phyloP scores from a whole-genome alignment of 1,284 basidiomycete species.

The Exobasidium cylindrosporum region DNA sequence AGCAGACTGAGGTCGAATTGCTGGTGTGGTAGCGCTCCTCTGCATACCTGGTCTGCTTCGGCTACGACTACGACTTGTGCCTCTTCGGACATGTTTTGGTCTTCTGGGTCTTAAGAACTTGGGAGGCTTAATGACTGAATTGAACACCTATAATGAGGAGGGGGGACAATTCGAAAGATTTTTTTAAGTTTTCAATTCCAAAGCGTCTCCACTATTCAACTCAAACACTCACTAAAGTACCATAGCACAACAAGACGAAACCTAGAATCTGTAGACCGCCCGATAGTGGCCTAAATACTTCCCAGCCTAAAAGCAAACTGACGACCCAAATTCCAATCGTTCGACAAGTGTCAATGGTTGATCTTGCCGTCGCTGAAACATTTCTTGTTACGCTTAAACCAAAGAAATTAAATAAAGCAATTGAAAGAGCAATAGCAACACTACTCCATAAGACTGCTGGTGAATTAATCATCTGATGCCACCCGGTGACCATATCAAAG shows the following conservation, averaged over 20 bases:
- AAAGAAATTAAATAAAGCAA: slow-evolving; percentile 94
- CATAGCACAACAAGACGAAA: slow-evolving; percentile 84
- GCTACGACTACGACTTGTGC: slow-evolving; percentile 2
- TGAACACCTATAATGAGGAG: slow-evolving; percentile 30
- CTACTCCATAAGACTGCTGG: slow-evolving; percentile 74
- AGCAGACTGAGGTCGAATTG: not conserved
- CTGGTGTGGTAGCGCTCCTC: slow-evolving; percentile 1
- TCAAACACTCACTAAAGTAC: slow-evolving; percentile 52
- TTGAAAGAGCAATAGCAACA: slow-evolving; percentile 63
- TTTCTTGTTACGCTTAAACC: slow-evolving; percentile 79
- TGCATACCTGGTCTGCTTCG: not conserved
- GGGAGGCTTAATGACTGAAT: slow-evolving; percentile 45
- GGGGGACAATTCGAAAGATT: not conserved
- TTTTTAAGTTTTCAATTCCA: too few relatives aligned
- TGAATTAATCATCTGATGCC: slow-evolving; percentile 79
- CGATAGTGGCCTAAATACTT: slow-evolving; percentile 75
- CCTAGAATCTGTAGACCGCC: slow-evolving; percentile 82
- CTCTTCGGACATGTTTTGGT: not conserved
- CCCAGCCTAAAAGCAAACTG: slow-evolving; percentile 69
- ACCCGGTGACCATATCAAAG: slow-evolving; percentile 87
- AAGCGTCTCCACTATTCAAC: too few relatives aligned
- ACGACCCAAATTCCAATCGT: slow-evolving; percentile 75
- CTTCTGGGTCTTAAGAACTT: slow-evolving; percentile 16
- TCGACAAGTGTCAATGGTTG: slow-evolving; percentile 88
- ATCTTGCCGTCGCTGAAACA: slow-evolving; percentile 55